These are phyloP conservation scores for Coemansia sp. DNA, from an alignment of 192 early-diverging fungal species.

Conservation along the genomic window DNA sequence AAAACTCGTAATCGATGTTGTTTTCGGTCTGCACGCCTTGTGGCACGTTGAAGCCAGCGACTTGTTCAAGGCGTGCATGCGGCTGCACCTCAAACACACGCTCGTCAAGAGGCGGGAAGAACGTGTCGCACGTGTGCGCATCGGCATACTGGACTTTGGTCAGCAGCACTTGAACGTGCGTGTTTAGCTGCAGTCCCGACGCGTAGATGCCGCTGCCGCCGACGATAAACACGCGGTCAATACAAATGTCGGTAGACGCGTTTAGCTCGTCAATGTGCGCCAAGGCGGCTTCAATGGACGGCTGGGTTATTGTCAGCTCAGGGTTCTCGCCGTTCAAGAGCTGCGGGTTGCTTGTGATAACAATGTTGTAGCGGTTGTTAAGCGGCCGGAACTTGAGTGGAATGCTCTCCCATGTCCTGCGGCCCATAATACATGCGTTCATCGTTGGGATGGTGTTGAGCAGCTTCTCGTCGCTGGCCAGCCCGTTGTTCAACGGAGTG, in stretches of 20 bases:
- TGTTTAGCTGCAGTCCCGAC: conserved; percentile 60
- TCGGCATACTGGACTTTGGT: conserved; percentile 63
- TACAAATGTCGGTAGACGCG: conserved; percentile 1
- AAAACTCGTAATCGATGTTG: conserved; percentile 64
- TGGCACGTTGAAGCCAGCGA: conserved; percentile 45
- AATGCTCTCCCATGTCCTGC: conserved; percentile 91
- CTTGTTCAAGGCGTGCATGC: conserved; percentile 55
- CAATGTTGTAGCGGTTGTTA: conserved; percentile 76
- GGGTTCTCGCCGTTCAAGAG: conserved; percentile 42
- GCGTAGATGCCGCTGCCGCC: conserved; percentile 79
- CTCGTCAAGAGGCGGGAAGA: conserved; percentile 66
- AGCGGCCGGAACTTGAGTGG: conserved; percentile 81
- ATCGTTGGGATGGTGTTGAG: conserved; percentile 3
- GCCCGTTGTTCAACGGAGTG: neutral
- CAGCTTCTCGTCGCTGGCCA: neutral
- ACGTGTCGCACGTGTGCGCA: conserved; percentile 71
- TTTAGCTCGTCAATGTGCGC: conserved; percentile 48
- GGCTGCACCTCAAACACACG: conserved; percentile 39
- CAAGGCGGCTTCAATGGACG: conserved; percentile 42
- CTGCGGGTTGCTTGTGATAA: conserved; percentile 67
- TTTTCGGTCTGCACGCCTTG: conserved; percentile 54
- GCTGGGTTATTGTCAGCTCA: conserved; percentile 16
- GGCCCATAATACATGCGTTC: conserved; percentile 94
- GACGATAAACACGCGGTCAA: conserved; percentile 70
- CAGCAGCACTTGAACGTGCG: conserved; percentile 62